These are phyloP conservation scores for Apostasia shenzhenica DNA, from an alignment of 106 monocot genomes.

Conservation along the genomic window DNA sequence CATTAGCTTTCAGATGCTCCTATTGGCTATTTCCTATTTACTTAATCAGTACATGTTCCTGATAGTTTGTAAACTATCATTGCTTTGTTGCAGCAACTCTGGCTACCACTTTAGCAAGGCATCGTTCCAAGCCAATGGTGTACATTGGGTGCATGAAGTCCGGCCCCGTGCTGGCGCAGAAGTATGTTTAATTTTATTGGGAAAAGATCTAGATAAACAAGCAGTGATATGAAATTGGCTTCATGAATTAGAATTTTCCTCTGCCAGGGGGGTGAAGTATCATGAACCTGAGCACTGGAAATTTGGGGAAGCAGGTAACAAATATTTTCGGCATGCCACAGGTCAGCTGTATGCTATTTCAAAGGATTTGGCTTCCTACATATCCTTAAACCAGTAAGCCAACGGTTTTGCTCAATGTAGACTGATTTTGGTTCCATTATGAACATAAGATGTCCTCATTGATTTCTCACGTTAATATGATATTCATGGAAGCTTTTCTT, in stretches of 20 bases:
- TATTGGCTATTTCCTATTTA: too few relatives aligned
- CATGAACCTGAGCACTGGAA: slow-evolving; percentile 63
- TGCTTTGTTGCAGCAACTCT: slow-evolving; percentile 55
- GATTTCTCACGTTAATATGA: neutral
- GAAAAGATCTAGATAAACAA: neutral
- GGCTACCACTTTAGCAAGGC: slow-evolving; percentile 60
- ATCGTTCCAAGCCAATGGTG: slow-evolving; percentile 68
- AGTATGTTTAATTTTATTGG: slow-evolving; percentile 38
- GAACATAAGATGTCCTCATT: neutral
- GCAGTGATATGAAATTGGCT: neutral
- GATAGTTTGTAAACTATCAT: too few relatives aligned
- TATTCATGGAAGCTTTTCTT: slow-evolving; percentile 2
- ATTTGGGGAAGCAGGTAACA: slow-evolving; percentile 47
- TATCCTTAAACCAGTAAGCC: slow-evolving; percentile 38
- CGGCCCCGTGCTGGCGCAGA: slow-evolving; percentile 90
- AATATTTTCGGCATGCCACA: slow-evolving; percentile 52
- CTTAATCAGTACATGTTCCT: too few relatives aligned
- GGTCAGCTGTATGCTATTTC: slow-evolving; percentile 52
- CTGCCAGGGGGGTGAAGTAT: slow-evolving; percentile 54
- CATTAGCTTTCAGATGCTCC: too few relatives aligned
- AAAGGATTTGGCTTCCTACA: slow-evolving; percentile 47
- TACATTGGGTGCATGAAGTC: slow-evolving; percentile 99
- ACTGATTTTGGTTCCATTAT: neutral
- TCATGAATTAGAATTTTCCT: neutral
- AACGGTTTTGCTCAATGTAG: neutral